These are phyloP conservation scores for Scheffersomyces lignosus DNA, from an alignment of 805 yeast genomes.

Conservation along the genomic window DNA sequence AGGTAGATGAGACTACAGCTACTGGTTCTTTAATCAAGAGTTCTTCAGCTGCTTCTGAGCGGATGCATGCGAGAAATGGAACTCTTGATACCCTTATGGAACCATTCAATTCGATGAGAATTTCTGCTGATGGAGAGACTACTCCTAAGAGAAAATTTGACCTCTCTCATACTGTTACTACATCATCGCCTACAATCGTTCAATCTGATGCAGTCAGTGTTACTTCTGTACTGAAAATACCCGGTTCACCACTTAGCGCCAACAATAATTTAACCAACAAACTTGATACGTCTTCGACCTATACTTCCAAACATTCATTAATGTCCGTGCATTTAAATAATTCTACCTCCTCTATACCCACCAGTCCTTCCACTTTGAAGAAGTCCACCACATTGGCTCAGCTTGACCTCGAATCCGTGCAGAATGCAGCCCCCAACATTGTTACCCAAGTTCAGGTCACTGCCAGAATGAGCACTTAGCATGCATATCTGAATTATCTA, in stretches of 20 bases:
- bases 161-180: slow-evolving; percentile 16
- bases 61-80: not conserved
- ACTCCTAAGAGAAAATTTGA: slow-evolving; percentile 14
- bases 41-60: not conserved
- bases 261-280: slow-evolving; percentile 18
- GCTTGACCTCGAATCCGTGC: slow-evolving; percentile 28
- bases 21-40: not conserved
- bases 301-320: slow-evolving; percentile 16
- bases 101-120: slow-evolving; percentile 11
- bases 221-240: slow-evolving; percentile 7
- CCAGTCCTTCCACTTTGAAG: slow-evolving; percentile 24
- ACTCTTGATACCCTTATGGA: slow-evolving; percentile 16
- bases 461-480: slow-evolving; percentile 37
- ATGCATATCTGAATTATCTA: no score
- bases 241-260: slow-evolving; percentile 18
- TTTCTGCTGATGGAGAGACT: slow-evolving; percentile 5
- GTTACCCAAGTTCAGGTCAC: slow-evolving; percentile 44
- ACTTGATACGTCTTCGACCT: slow-evolving; percentile 10
- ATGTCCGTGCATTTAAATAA: slow-evolving; percentile 11
- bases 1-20: not conserved
- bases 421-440: slow-evolving; percentile 34
- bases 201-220: slow-evolving; percentile 10
- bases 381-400: slow-evolving; percentile 34
- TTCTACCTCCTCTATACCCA: slow-evolving; percentile 19
- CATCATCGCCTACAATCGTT: slow-evolving; percentile 13